Base-by-base conservation (phyloP, 1,284 basidiomycete species). In the Cryptococcus neoformans region DNA sequence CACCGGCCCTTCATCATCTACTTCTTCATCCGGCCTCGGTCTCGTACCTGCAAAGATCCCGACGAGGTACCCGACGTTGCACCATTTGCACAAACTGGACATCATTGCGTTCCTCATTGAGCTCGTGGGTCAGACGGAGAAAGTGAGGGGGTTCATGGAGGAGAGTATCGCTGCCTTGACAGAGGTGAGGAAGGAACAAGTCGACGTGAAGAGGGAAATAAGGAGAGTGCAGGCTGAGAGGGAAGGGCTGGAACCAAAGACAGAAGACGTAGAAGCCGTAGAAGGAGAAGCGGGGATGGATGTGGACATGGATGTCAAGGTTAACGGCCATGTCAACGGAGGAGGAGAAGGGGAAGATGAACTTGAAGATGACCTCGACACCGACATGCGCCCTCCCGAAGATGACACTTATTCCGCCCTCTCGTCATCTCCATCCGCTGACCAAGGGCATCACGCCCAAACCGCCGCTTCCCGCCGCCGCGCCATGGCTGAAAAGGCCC, bases 121-220 rank as follows among this genome's bases (percentile, higher is more conserved):
- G 70, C 78, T 94, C 51, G 92, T 89, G 0, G 86, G 93, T 35
- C 91, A 92, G 48, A 95, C 91, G 74, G 93, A 91, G 72, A 82
- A 85, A 4, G 84, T 97, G 45, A 89, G 94, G 70, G 78, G 82
- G 10, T 91, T 90, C 68, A 90, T 98, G 84, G 96, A 99, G 66
- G 84, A 86, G 53, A 92, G 90, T 67, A 93, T 94, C 68, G 84
- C 88, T 63, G 86, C 88, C 62, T 78, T 99, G 58, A 98, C 96
- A 9, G 90, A 93, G 45, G 81, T 96, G 51, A 81, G 95, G 62
- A 99, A 99, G 79, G 92, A 95, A 75, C 91, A 94, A 75, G 90
- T 95, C 40, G 95, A 99, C 64, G 85, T 94, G 53, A 94, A 93
- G 75, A 83, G 94, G 59, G 82, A 87, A 65, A 88, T 88, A 78